phyloP scores from a whole-genome alignment of 2,329 filamentous ascomycete genomes.

The Nakataea oryzae region DNA sequence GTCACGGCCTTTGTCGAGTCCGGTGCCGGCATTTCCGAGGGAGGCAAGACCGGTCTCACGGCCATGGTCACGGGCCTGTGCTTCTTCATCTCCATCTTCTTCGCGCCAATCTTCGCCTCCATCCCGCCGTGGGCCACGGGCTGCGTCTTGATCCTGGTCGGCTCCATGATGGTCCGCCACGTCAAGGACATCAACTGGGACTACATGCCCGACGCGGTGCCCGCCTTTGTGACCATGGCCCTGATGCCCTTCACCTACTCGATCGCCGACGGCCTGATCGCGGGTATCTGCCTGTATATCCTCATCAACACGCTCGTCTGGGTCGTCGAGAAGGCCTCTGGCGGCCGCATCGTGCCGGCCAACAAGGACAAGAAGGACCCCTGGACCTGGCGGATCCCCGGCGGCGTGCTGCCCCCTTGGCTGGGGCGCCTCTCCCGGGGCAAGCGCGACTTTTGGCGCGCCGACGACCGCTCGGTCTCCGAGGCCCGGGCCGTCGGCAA shows the following conservation, averaged over 20 bases:
- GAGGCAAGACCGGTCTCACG: conserved; percentile 76
- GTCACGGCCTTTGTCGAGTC: conserved; percentile 84
- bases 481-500: background rate
- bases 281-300: conserved; percentile 67
- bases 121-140: conserved; percentile 87
- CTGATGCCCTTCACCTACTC: conserved; percentile 82
- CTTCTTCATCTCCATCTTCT: conserved; percentile 83
- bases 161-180: conserved; percentile 74
- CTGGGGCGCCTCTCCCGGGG: conserved; percentile 50
- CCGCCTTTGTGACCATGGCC: conserved; percentile 73
- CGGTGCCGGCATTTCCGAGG: conserved; percentile 83
- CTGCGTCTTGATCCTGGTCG: conserved; percentile 77
- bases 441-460: conserved; percentile 64
- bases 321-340: conserved; percentile 53
- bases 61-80: conserved; percentile 68
- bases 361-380: conserved; percentile 69
- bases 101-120: conserved; percentile 81
- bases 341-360: conserved; percentile 61
- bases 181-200: conserved; percentile 82
- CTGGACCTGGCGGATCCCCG: conserved; percentile 70
- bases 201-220: conserved; percentile 74
- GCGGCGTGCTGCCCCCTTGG: conserved; percentile 69
- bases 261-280: conserved; percentile 79
- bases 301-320: conserved; percentile 63
- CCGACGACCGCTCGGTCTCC: background rate